Percentiles rank a stretch among this genome's conserved stretches.
phyloP scores from a whole-genome alignment of 805 yeast genomes.

The Yarrowia phangngaensis region DNA sequence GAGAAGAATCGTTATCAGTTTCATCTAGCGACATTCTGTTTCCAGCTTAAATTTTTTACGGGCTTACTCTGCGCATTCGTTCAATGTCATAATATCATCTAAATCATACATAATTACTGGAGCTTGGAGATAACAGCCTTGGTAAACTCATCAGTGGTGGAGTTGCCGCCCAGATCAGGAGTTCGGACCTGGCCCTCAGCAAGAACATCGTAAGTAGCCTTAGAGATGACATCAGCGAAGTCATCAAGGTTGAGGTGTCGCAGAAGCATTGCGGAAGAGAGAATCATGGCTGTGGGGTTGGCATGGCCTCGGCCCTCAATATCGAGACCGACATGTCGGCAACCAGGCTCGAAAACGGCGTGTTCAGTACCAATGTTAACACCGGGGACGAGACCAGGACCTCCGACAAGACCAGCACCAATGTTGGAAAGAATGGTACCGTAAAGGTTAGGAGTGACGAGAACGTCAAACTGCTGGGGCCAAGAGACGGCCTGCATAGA shows the following conservation, averaged over 20 bases:
- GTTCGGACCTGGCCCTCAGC: slow-evolving; percentile 85
- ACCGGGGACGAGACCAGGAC: slow-evolving; percentile 98
- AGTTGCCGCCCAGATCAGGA: slow-evolving; percentile 84
- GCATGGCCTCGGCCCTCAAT: slow-evolving; percentile 92
- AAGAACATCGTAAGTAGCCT: slow-evolving; percentile 85
- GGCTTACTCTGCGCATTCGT: background rate
- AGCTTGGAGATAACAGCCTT: slow-evolving; percentile 79
- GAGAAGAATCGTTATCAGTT: too few relatives aligned
- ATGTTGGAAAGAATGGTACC: slow-evolving; percentile 96
- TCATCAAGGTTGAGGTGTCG: slow-evolving; percentile 89
- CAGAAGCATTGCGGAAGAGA: slow-evolving; percentile 85
- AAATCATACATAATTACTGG: slow-evolving; percentile 36
- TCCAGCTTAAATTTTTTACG: background rate
- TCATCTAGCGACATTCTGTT: too few relatives aligned
- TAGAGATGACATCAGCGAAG: slow-evolving; percentile 79
- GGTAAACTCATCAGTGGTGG: slow-evolving; percentile 91
- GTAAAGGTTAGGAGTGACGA: slow-evolving; percentile 96
- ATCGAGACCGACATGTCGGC: slow-evolving; percentile 98
- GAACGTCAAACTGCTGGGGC: slow-evolving; percentile 97
- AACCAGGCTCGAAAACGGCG: slow-evolving; percentile 98
- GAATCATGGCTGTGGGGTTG: slow-evolving; percentile 96
- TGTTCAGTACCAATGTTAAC: slow-evolving; percentile 96
- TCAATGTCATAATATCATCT: slow-evolving; percentile 27
- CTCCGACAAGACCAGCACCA: slow-evolving; percentile 96
- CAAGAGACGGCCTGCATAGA: slow-evolving; percentile 98